Evolutionary conservation across 2,329 filamentous ascomycete species (phyloP).

Genomic region (Alternaria triticimaculans): DNA sequence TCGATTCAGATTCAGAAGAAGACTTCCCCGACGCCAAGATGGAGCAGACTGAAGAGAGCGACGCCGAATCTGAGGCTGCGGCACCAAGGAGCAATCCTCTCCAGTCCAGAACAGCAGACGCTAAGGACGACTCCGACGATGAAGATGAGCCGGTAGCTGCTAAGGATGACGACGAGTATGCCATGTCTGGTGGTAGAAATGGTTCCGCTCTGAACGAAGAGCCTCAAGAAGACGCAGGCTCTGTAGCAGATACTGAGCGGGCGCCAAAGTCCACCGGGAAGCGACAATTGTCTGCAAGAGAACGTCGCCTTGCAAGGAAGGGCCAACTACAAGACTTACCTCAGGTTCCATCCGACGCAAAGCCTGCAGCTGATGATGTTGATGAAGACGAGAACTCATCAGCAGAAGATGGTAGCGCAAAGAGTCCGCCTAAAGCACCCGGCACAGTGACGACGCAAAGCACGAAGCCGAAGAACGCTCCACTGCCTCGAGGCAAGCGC

Average conservation of each 20-base stretch:
- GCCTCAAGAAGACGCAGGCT: constrained; percentile 35
- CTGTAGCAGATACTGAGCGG: constrained; percentile 37
- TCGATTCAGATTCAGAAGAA: constrained; percentile 50
- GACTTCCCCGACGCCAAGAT: constrained; percentile 54
- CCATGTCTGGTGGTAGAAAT: constrained; percentile 21
- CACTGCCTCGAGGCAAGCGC: constrained; percentile 71
- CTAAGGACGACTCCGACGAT: constrained; percentile 25
- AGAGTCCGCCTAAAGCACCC: constrained; percentile 24
- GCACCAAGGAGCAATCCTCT: constrained; percentile 48
- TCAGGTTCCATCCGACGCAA: constrained; percentile 19
- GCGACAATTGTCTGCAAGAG: constrained; percentile 48
- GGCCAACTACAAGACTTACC: constrained; percentile 32
- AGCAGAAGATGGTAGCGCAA: constrained; percentile 20
- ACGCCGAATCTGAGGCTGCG: constrained; percentile 42
- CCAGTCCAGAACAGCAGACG: constrained; percentile 35
- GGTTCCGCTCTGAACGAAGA: constrained; percentile 11
- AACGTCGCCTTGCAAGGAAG: constrained; percentile 49
- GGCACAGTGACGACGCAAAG: constrained; percentile 38
- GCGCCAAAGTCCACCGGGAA: constrained; percentile 29
- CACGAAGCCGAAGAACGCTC: constrained; percentile 36
- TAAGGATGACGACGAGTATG: constrained; percentile 4
- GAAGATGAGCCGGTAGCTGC: constrained; percentile 30
- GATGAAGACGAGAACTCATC: constrained; percentile 45
- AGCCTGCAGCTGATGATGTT: constrained; percentile 12
- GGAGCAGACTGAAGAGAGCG: constrained; percentile 46